Base-by-base conservation (phyloP, 352 stramenopile genomes). In the Phytophthora capsici region DNA sequence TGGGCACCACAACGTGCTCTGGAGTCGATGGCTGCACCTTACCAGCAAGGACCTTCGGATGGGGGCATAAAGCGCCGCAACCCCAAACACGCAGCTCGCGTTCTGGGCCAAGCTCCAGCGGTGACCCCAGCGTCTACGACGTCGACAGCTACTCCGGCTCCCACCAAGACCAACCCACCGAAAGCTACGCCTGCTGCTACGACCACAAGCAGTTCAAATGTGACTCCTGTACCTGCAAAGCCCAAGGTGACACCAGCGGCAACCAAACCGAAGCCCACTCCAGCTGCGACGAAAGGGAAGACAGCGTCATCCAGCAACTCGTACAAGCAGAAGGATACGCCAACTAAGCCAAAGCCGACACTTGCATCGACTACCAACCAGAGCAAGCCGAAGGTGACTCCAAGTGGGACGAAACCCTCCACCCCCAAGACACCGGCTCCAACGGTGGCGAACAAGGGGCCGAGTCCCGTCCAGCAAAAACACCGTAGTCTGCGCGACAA, bases 71-170 rank as follows among this genome's bases (percentile, higher is more conserved):
- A 50, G 26, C 34, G 22, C 12, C 23, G 49, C 20, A 12, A 47
- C 30, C 7, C 2, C 17, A 64, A 65, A 19, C 44, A 48, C 16
- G 8, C 26, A 6, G 30, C 20, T 17, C 45, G 36, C 9, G 26
- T 12, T 37, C 25, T 70, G 25, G 63, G 63, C 1, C 63, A 66
- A 3, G 7, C 34, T 26, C 54, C 55, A 14, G 13, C 25, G 16
- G 62, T 28, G 23, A 65, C 46, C 4, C 63, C 63, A 12, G 48
- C 56, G 32, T 22, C 41, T 16, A 66, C 55, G 22, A 55, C 43
- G 8, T 36, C 20, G 16, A 61, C 10, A 2, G 25, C 17, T 14
- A 66, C 57, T 0, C 47, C 54, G 16, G 47, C 48, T 28, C 62
- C 62, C 0, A 71, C 56, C 19, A 70, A 49, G 26, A 41, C 25